These are phyloP conservation scores for Apium graveolens DNA, from an alignment of 129 eudicot species.

Conservation along the genomic window DNA sequence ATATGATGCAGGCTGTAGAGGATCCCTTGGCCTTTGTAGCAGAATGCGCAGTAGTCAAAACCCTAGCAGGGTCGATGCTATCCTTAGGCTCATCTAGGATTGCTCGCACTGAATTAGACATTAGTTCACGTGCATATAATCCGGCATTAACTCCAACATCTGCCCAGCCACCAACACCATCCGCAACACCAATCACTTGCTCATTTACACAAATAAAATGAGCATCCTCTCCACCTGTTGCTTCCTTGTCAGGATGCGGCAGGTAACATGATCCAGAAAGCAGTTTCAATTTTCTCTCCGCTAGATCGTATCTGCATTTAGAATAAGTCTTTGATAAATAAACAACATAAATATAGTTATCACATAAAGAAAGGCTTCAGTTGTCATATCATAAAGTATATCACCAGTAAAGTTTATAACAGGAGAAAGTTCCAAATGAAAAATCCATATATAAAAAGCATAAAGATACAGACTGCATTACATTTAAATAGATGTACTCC, in stretches of 20 bases:
- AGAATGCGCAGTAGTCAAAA: conserved; percentile 68
- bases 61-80: conserved; percentile 57
- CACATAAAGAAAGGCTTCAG: neutral
- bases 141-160: conserved; percentile 89
- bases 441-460: neutral
- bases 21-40: conserved; percentile 67
- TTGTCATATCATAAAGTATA: neutral
- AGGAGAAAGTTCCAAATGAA: neutral
- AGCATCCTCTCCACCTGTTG: conserved; percentile 95
- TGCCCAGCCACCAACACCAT: conserved; percentile 99
- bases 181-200: conserved; percentile 88
- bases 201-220: conserved; percentile 77
- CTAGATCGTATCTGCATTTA: conserved; percentile 19
- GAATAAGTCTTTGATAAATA: neutral
- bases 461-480: neutral
- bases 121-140: conserved; percentile 69
- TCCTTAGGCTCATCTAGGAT: conserved; percentile 47
- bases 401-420: neutral
- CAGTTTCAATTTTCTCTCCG: conserved; percentile 36
- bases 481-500: neutral
- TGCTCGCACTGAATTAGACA: conserved; percentile 69
- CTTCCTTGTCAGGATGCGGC: conserved; percentile 82
- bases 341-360: neutral
- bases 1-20: conserved; percentile 84
- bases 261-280: conserved; percentile 67